Evolutionary conservation across 495 filamentous ascomycete species (phyloP).

Genomic region (Neurospora terricola): DNA sequence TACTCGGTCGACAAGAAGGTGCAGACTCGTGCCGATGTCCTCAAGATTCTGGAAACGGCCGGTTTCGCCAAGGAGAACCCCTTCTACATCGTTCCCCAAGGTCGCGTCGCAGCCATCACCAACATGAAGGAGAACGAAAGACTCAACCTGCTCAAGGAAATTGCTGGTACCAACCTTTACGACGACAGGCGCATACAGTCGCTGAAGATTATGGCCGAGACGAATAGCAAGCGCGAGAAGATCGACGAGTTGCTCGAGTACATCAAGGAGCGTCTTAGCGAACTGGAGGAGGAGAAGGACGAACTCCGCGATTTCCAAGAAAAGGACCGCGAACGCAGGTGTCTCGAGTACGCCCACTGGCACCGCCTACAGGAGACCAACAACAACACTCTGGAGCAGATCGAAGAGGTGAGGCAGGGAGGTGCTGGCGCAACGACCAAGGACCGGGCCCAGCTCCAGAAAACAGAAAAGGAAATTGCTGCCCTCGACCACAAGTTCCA

Average conservation of each 20-base stretch:
- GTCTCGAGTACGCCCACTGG: slow-evolving; percentile 90
- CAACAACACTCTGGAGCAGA: slow-evolving; percentile 61
- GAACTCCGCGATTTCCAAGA: slow-evolving; percentile 88
- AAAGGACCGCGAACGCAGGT: slow-evolving; percentile 85
- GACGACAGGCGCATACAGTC: slow-evolving; percentile 83
- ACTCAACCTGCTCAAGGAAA: slow-evolving; percentile 85
- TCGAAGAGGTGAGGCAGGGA: slow-evolving; percentile 71
- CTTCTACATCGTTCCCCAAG: slow-evolving; percentile 98
- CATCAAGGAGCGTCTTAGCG: slow-evolving; percentile 78
- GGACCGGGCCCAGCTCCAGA: slow-evolving; percentile 63
- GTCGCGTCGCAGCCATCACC: slow-evolving; percentile 87
- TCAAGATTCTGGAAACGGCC: slow-evolving; percentile 90
- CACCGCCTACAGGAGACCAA: slow-evolving; percentile 78
- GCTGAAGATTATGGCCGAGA: slow-evolving; percentile 94
- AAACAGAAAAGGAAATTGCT: slow-evolving; percentile 71
- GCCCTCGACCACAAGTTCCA: slow-evolving; percentile 68
- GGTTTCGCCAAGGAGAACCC: slow-evolving; percentile 96
- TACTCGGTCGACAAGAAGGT: slow-evolving; percentile 95
- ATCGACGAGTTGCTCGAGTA: slow-evolving; percentile 87
- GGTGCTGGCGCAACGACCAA: slow-evolving; percentile 77
- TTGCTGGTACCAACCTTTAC: slow-evolving; percentile 94
- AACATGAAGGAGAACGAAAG: slow-evolving; percentile 96
- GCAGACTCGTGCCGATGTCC: slow-evolving; percentile 86
- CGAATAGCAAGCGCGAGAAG: slow-evolving; percentile 85
- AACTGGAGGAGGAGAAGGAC: slow-evolving; percentile 95